These are phyloP conservation scores for Carpediemonas membranifera DNA, from an alignment of 78 protist genomes.

Conservation along the genomic window DNA sequence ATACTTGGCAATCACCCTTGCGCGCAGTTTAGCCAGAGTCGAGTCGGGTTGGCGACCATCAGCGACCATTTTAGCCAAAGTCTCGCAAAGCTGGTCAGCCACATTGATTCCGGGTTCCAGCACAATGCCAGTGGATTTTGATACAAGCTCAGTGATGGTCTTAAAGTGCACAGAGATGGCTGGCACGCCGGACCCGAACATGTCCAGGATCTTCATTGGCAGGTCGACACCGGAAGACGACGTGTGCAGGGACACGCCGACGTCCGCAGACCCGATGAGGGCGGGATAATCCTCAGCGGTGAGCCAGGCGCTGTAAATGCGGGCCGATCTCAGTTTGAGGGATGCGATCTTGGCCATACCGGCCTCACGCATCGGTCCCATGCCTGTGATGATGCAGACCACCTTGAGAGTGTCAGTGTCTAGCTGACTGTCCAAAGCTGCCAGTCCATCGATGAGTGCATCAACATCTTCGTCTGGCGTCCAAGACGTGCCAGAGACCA, in stretches of 20 bases:
- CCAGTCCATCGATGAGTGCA: conserved; percentile 47
- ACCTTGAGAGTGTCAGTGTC: background rate
- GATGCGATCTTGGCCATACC: background rate
- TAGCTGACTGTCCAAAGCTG: conserved; percentile 14
- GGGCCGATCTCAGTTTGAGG: background rate
- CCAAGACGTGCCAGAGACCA: background rate
- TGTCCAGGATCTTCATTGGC: conserved; percentile 94
- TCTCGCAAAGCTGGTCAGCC: no score
- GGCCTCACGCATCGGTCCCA: conserved; percentile 5
- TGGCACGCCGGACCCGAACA: no score
- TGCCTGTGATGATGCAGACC: conserved; percentile 2
- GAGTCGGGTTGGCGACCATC: no score
- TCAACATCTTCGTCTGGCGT: conserved; percentile 72
- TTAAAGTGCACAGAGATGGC: no score
- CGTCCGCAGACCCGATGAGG: conserved; percentile 56
- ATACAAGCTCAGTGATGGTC: no score
- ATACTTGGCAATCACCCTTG: no score
- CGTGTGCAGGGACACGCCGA: conserved; percentile 76
- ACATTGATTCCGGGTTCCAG: no score
- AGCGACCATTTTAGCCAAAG: no score
- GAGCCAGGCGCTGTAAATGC: background rate
- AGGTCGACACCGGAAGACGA: conserved; percentile 80
- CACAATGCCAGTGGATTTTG: no score
- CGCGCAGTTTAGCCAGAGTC: no score
- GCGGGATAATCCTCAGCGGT: background rate